Conservation (phyloP, 331 rosid genomes). For the Spiraea crenata region DNA sequence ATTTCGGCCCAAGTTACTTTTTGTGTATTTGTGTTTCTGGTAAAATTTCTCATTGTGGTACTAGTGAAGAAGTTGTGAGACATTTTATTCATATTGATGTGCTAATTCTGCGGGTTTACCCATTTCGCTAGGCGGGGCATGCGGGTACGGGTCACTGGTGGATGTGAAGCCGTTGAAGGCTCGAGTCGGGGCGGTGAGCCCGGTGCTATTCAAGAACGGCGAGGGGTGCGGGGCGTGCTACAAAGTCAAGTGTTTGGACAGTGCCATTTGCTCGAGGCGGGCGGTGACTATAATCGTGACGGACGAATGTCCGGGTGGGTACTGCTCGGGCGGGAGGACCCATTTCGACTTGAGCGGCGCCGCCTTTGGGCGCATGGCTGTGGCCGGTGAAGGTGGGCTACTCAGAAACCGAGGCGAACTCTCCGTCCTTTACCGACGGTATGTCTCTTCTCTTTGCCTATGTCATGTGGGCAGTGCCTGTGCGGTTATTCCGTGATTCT, state of each 20-base stretch:
- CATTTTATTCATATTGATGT: no score
- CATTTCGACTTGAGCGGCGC: constrained; percentile 96
- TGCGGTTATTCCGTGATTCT: background rate
- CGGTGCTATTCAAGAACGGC: constrained; percentile 63
- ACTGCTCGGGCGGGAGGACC: constrained; percentile 51
- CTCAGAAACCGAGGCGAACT: constrained; percentile 80
- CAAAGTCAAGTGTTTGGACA: constrained; percentile 78
- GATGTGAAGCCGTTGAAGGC: constrained; percentile 81
- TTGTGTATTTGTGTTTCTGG: no score
- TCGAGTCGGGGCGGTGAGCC: constrained; percentile 88
- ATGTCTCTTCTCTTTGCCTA: background rate
- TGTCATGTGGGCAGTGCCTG: background rate
- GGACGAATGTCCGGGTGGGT: constrained; percentile 84
- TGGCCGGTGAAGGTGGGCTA: constrained; percentile 52
- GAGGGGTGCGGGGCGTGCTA: constrained; percentile 92
- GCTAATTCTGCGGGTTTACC: background rate
- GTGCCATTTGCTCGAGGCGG: constrained; percentile 63
- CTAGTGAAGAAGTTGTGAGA: no score
- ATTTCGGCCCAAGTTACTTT: no score
- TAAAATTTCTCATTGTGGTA: no score
- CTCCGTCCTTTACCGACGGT: constrained; percentile 67
- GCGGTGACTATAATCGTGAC: constrained; percentile 81
- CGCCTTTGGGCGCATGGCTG: constrained; percentile 82
- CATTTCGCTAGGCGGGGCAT: constrained; percentile 69
- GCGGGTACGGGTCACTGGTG: constrained; percentile 84